These are phyloP conservation scores for Trapa incisa DNA, from an alignment of 345 rosid genomes.

Conservation along the genomic window DNA sequence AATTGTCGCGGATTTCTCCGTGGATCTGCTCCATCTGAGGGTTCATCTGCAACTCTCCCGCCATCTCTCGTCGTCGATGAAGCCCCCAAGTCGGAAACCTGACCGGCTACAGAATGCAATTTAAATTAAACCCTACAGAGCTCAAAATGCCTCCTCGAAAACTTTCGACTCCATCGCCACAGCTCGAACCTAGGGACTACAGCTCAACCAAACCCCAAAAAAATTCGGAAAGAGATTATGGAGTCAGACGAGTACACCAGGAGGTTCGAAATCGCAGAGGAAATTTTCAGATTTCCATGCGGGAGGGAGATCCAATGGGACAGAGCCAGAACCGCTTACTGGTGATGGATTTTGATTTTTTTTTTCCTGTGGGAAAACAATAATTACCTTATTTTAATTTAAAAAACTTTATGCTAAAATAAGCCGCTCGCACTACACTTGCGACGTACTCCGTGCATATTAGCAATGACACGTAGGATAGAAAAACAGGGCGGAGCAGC, in stretches of 20 bases:
- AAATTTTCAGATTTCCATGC: neutral
- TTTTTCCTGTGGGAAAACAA: neutral
- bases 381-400: no score
- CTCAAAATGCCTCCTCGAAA: slow-evolving; percentile 2
- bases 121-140: neutral
- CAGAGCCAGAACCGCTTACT: neutral
- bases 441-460: neutral
- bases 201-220: neutral
- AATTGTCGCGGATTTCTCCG: slow-evolving; percentile 83
- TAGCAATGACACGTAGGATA: neutral
- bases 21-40: slow-evolving; percentile 98
- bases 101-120: neutral
- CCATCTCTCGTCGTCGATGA: slow-evolving; percentile 22
- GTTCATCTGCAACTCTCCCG: slow-evolving; percentile 53
- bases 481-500: neutral
- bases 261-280: neutral
- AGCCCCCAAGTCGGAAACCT: slow-evolving; percentile 2
- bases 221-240: neutral
- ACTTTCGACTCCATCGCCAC: neutral
- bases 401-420: neutral
- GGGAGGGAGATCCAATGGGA: neutral
- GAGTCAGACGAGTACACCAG: neutral
- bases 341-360: neutral
- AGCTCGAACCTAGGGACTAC: neutral
- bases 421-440: neutral